Evolutionary conservation across 2,329 filamentous ascomycete species (phyloP).

Genomic region (Fusarium concolor): DNA sequence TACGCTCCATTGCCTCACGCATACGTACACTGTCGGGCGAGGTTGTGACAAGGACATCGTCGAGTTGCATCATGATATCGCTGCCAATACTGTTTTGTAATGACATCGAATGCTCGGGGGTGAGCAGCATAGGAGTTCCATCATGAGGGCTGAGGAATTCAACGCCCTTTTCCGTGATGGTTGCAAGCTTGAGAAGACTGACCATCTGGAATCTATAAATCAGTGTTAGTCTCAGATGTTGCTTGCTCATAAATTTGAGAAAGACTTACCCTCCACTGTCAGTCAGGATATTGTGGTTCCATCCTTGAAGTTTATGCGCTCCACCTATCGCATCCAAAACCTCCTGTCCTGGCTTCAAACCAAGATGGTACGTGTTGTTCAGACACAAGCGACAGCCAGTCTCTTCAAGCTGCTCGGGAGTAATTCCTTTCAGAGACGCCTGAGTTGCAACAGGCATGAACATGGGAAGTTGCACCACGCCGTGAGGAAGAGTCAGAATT

Average conservation of each 20-base stretch:
- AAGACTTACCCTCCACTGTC: slow-evolving; percentile 73
- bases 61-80: slow-evolving; percentile 99
- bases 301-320: slow-evolving; percentile 93
- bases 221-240: slow-evolving; percentile 13
- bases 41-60: slow-evolving; percentile 97
- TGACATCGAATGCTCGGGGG: slow-evolving; percentile 95
- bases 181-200: slow-evolving; percentile 90
- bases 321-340: slow-evolving; percentile 89
- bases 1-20: slow-evolving; percentile 93
- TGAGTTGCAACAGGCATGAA: slow-evolving; percentile 99
- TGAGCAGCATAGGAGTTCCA: slow-evolving; percentile 94
- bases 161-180: slow-evolving; percentile 94
- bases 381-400: slow-evolving; percentile 91
- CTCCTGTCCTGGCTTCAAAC: slow-evolving; percentile 92
- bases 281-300: slow-evolving; percentile 94
- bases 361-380: slow-evolving; percentile 98
- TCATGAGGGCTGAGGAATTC: slow-evolving; percentile 97
- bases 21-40: slow-evolving; percentile 90
- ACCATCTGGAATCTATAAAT: slow-evolving; percentile 97
- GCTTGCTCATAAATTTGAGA: not conserved
- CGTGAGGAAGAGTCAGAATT: slow-evolving; percentile 88
- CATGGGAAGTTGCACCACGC: slow-evolving; percentile 86
- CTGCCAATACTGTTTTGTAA: slow-evolving; percentile 97
- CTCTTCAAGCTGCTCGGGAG: slow-evolving; percentile 89
- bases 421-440: slow-evolving; percentile 93